Conservation (phyloP, 2,329 filamentous ascomycete species). For the Nemania sp. region DNA sequence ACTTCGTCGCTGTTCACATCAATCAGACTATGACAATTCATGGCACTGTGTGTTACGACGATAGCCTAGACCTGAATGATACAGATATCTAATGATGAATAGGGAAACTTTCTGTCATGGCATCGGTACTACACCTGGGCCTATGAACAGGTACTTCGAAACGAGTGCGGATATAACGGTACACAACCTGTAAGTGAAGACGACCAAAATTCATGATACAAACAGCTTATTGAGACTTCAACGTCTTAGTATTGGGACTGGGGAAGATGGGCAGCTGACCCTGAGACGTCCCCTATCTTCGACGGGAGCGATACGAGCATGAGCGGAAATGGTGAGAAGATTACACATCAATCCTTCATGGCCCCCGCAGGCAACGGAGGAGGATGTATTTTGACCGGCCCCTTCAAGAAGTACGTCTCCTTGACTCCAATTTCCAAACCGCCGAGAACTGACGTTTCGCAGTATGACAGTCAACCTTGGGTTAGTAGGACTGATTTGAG, state of each 20-base stretch:
- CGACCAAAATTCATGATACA: not conserved
- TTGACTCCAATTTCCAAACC: not conserved
- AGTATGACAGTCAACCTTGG: conserved; percentile 46
- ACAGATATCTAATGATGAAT: not conserved
- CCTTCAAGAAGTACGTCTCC: conserved; percentile 49
- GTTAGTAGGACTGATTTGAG: conserved; percentile 14
- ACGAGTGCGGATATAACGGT: conserved; percentile 38
- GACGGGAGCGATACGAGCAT: conserved; percentile 49
- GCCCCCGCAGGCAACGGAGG: conserved; percentile 40
- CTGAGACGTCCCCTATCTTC: conserved; percentile 49
- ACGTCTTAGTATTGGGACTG: conserved; percentile 46
- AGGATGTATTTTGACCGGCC: conserved; percentile 52
- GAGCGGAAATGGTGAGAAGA: conserved; percentile 45
- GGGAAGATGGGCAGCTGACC: conserved; percentile 46
- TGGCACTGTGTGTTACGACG: conserved; percentile 28
- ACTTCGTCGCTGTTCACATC: conserved; percentile 40
- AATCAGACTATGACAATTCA: conserved; percentile 35
- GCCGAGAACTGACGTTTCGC: conserved; percentile 15
- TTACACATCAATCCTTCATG: conserved; percentile 16
- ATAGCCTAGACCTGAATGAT: not conserved
- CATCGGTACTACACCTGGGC: conserved; percentile 36
- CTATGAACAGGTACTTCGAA: conserved; percentile 35
- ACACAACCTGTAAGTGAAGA: conserved; percentile 30
- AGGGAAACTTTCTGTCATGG: conserved; percentile 35
- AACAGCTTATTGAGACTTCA: not conserved